These are phyloP conservation scores for Centaurea solstitialis DNA, from an alignment of 129 eudicot species.

Conservation along the genomic window DNA sequence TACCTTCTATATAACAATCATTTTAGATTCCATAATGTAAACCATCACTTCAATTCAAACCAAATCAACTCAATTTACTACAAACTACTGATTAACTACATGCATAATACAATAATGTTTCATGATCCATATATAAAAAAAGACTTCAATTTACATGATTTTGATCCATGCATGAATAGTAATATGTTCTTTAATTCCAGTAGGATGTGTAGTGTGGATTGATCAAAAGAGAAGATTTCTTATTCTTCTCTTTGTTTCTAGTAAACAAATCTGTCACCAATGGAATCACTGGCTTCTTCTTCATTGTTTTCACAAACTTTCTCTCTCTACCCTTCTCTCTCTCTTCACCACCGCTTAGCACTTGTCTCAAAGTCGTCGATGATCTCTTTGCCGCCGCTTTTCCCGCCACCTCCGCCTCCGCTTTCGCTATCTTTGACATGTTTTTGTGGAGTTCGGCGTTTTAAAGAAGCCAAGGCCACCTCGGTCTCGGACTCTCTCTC, in stretches of 20 bases:
- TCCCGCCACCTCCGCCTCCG: constrained; percentile 60
- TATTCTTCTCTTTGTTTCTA: constrained; percentile 49
- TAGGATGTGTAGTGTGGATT: constrained; percentile 44
- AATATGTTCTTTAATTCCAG: constrained; percentile 19
- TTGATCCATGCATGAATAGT: constrained; percentile 1
- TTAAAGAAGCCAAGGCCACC: constrained; percentile 78
- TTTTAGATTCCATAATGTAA: background rate
- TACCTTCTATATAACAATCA: background rate
- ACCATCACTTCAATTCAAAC: background rate
- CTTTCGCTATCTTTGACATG: constrained; percentile 78
- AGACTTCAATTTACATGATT: constrained; percentile 14
- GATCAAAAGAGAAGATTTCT: constrained; percentile 29
- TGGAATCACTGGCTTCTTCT: constrained; percentile 80
- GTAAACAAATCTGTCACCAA: constrained; percentile 70
- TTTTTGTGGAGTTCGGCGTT: constrained; percentile 89
- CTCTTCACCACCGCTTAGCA: constrained; percentile 35
- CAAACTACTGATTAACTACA: background rate
- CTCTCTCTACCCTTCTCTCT: constrained; percentile 18
- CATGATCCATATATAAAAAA: constrained; percentile 4
- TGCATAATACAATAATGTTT: background rate
- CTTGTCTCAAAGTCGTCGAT: constrained; percentile 46
- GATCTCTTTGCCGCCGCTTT: constrained; percentile 32
- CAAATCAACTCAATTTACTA: background rate
- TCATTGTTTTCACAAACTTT: constrained; percentile 41
- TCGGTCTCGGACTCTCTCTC: constrained; percentile 72